Percentiles rank a stretch among this genome's conserved stretches.
Evolutionary conservation across 345 rosid species (phyloP).

Genomic region (Lepidium aucheri): DNA sequence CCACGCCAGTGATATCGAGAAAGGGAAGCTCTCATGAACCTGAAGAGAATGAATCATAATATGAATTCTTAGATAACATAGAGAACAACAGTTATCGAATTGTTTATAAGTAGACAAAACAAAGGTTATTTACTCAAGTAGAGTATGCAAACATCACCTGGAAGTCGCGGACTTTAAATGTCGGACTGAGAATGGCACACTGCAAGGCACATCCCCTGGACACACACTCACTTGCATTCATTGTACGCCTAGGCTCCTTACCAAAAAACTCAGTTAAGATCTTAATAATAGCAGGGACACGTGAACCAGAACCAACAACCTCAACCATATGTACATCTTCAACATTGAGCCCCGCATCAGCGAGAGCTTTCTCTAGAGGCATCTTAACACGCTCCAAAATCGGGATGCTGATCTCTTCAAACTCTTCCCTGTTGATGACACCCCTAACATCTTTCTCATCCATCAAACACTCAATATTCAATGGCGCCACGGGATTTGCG

Average conservation of each 20-base stretch:
- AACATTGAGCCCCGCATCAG: conserved; percentile 70
- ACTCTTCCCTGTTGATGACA: conserved; percentile 80
- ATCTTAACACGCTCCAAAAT: conserved; percentile 83
- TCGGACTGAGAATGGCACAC: conserved; percentile 97
- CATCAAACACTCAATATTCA: conserved; percentile 90
- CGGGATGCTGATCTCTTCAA: conserved; percentile 68
- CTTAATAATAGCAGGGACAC: conserved; percentile 72
- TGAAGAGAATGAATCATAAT: conserved; percentile 8
- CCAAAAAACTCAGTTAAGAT: conserved; percentile 86
- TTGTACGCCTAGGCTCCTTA: conserved; percentile 90
- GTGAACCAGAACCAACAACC: conserved; percentile 88
- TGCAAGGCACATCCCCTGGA: conserved; percentile 82
- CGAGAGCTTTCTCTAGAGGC: conserved; percentile 84
- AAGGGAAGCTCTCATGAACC: conserved; percentile 90
- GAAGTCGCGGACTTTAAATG: conserved; percentile 91
- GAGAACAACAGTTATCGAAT: not conserved
- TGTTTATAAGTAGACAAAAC: not conserved
- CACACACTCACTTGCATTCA: conserved; percentile 99
- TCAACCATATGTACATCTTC: conserved; percentile 83
- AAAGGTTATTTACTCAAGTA: not conserved
- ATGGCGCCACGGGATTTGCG: conserved; percentile 86
- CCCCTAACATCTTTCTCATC: conserved; percentile 95
- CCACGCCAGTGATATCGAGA: conserved; percentile 74
- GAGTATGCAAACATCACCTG: conserved; percentile 44
- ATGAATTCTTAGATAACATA: not conserved